Conservation (phyloP, 768 basidiomycete genomes). For the Suillus weaverae region DNA sequence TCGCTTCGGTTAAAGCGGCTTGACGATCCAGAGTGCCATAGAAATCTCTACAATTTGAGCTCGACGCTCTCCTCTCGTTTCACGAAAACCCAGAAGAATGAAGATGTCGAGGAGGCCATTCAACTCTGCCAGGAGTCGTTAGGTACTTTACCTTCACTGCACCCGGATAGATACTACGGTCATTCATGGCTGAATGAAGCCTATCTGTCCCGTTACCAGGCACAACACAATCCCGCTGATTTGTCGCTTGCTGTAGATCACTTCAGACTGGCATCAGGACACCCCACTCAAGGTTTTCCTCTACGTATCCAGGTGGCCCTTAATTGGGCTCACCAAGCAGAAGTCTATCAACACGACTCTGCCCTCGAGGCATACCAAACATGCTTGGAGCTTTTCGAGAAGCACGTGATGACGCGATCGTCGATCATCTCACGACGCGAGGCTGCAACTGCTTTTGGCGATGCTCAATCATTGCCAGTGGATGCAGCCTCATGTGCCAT, state of each 20-base stretch:
- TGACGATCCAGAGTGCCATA: neutral
- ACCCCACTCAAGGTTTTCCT: neutral
- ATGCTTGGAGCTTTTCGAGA: neutral
- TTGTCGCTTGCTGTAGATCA: neutral
- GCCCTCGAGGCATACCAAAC: neutral
- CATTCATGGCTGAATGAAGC: neutral
- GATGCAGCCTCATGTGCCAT: neutral
- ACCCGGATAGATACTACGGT: neutral
- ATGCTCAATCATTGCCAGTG: neutral
- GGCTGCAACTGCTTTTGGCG: neutral
- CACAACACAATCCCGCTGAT: neutral
- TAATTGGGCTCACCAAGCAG: neutral
- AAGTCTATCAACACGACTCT: neutral
- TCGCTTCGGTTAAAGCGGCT: neutral
- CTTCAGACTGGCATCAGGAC: neutral
- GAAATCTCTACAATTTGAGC: neutral
- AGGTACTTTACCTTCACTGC: neutral
- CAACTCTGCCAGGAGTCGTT: neutral
- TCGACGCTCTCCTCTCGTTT: neutral
- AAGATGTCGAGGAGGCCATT: neutral
- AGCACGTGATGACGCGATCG: neutral
- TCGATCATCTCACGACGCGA: neutral
- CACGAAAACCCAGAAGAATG: neutral
- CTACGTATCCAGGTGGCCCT: rapidly evolving
- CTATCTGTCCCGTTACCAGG: neutral